Base-by-base conservation (phyloP, 805 yeast species). In the Tetrapisispora fleetii region DNA sequence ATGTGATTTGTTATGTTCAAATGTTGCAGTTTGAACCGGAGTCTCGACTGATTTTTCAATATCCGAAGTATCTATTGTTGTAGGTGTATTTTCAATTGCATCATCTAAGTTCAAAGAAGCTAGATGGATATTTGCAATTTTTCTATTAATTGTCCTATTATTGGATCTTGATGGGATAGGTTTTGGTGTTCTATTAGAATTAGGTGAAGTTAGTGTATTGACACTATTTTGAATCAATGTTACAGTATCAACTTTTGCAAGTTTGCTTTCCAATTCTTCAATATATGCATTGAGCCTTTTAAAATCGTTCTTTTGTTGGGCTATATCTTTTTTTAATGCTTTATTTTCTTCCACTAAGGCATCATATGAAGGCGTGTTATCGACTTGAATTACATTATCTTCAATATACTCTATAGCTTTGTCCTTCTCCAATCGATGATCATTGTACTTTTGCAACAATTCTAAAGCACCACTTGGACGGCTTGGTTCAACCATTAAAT, bases 81-180 rank as follows among this genome's bases (percentile, higher is more conserved):
- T 6, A 32, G 13, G 38, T 36, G 18, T 19, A 38, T 3, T 16
- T 9, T 38, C 21, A 8, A 17, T 28, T 19, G 40, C 8, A 11
- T 40, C 36, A 40, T 28, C n/a, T 17, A 30, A 18, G 16, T 28
- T 28, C 4, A 40, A 16, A 16, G 43, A 24, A 8, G 21, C 3
- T 16, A 40, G 11, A 7, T 28, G 14, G 3, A 10, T 17, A 30
- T n/a, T 28, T 13, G 10, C 4, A 10, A 16, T 30, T 30, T 40
- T 40, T 40, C 36, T 28, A 40, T 40, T 40, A 4, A 28, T 40
- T 6, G 43, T 52, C 46, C 74, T 65, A 30, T 70, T 69, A 0
- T 68, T 67, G 1, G 75, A 71, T 48, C 75, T 60, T 32, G 72
- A 70, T 9, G 75, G 75, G 6, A 63, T 38, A 22, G 45, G 51